Conservation (phyloP, 108 stramenopile species). For the Cyclotella atomus region DNA sequence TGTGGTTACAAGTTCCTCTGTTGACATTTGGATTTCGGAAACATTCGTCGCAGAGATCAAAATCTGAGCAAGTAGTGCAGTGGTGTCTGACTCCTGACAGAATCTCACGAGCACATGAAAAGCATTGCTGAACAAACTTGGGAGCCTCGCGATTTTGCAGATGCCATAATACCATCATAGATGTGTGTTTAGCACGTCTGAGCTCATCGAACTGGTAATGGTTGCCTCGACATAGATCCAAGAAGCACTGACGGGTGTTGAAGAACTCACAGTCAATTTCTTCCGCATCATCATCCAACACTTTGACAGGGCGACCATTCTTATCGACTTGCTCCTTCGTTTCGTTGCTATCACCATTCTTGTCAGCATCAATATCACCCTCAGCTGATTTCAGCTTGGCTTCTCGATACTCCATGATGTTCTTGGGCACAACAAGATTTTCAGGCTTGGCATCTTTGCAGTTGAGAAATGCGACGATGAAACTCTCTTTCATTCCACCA, state of each 20-base stretch:
- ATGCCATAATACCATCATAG: slow-evolving; percentile 99
- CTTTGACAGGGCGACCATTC: slow-evolving; percentile 64
- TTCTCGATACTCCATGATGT: slow-evolving; percentile 63
- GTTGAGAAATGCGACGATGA: slow-evolving; percentile 95
- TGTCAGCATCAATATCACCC: slow-evolving; percentile 5
- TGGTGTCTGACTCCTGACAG: slow-evolving; percentile 84
- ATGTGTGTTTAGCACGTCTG: slow-evolving; percentile 97
- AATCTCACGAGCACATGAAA: slow-evolving; percentile 82
- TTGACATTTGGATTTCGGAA: slow-evolving; percentile 73
- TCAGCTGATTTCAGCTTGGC: slow-evolving; percentile 16
- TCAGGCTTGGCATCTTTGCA: slow-evolving; percentile 83
- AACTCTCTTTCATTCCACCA: slow-evolving; percentile 96
- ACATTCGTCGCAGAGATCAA: slow-evolving; percentile 91
- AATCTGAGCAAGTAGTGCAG: slow-evolving; percentile 89
- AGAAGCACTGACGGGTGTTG: slow-evolving; percentile 86
- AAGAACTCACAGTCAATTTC: slow-evolving; percentile 90
- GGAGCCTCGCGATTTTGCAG: slow-evolving; percentile 96
- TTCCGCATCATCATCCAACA: slow-evolving; percentile 89
- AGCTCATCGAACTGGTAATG: slow-evolving; percentile 99
- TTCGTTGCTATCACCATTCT: slow-evolving; percentile 51
- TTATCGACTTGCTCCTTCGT: slow-evolving; percentile 39
- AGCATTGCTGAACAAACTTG: slow-evolving; percentile 93
- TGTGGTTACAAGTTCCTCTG: slow-evolving; percentile 80
- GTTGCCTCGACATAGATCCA: slow-evolving; percentile 91
- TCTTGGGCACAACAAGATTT: slow-evolving; percentile 76